These are phyloP conservation scores for Castanea mollissima DNA, from an alignment of 306 rosid species.

Conservation along the genomic window DNA sequence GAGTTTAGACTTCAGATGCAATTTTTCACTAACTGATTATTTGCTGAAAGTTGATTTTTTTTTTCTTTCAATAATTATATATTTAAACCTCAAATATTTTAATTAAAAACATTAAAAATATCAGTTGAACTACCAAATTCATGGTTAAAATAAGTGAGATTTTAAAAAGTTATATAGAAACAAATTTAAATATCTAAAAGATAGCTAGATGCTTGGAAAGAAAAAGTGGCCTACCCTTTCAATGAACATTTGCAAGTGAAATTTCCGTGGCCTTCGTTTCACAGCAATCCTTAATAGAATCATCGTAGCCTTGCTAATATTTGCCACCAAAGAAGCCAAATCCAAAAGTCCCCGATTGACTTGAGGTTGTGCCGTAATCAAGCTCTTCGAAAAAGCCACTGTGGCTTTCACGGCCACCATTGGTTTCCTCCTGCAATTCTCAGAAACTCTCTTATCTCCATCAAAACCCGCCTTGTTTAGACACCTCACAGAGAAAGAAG, in stretches of 20 bases:
- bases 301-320: constrained; percentile 1
- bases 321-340: constrained; percentile 17
- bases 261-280: constrained; percentile 4
- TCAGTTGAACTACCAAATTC: no score
- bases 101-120: no score
- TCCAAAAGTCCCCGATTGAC: constrained; percentile 10
- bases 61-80: no score
- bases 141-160: no score
- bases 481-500: constrained; percentile 8
- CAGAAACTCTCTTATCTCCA: constrained; percentile 2
- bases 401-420: constrained; percentile 20
- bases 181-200: no score
- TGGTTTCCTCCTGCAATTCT: constrained; percentile 1
- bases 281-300: constrained; percentile 17
- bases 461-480: not conserved
- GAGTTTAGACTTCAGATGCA: no score
- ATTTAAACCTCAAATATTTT: no score
- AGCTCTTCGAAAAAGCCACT: not conserved
- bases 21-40: no score
- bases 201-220: not conserved
- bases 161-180: no score
- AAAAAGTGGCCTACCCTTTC: constrained; percentile 33
- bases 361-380: not conserved
- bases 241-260: constrained; percentile 39
- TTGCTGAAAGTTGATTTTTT: no score